Evolutionary conservation across 768 basidiomycete species (phyloP).

Genomic region (Sistotremastrum niveocremeum): DNA sequence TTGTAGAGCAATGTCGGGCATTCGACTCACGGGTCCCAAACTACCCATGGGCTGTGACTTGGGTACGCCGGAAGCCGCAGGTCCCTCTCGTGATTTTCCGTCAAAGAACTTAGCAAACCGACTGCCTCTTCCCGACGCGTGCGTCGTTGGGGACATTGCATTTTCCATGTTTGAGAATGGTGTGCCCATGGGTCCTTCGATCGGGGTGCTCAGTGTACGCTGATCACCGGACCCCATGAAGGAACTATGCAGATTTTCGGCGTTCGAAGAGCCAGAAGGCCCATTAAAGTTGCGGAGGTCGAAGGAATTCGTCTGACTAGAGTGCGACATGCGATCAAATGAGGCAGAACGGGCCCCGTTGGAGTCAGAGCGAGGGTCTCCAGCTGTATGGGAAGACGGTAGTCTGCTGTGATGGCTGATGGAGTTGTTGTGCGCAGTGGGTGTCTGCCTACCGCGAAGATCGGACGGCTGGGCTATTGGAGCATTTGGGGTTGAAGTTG

Average conservation of each 20-base stretch:
- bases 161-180: too few species aligned
- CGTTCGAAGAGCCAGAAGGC: too few species aligned
- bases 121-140: constrained; percentile 55
- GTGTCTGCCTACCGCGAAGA: background rate
- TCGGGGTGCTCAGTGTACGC: too few species aligned
- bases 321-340: too few species aligned
- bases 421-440: too few species aligned
- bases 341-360: constrained; percentile 13
- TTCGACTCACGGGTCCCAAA: too few species aligned
- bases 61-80: constrained; percentile 11
- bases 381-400: constrained; percentile 1
- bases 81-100: constrained; percentile 39
- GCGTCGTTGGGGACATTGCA: constrained; percentile 1
- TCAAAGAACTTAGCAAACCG: constrained; percentile 84
- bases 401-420: background rate
- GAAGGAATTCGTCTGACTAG: too few species aligned
- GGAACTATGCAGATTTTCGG: too few species aligned
- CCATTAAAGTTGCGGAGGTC: too few species aligned
- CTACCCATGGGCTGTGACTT: too few species aligned
- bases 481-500: constrained; percentile 14
- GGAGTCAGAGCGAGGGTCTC: constrained; percentile 4
- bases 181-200: background rate
- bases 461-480: constrained; percentile 1
- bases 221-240: too few species aligned
- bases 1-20: too few species aligned